Evolutionary conservation across 2,329 filamentous ascomycete species (phyloP), one percentile per base, ranked within the genome.

Genomic region (Trichoderma cornu-damae): DNA sequence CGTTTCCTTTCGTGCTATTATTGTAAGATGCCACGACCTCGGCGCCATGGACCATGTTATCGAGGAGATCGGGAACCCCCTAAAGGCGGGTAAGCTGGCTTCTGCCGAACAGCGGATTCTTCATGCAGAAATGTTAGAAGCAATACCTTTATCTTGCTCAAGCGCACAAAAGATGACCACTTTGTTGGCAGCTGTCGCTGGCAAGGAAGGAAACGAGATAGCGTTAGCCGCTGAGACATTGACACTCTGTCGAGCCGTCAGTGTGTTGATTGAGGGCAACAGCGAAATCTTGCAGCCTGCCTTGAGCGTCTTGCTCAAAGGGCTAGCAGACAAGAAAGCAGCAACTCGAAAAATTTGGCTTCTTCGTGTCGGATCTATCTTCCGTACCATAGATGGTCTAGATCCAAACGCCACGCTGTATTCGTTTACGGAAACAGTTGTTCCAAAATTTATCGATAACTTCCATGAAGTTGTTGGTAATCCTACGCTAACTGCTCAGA

Each of bases 181-280:
- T 49, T 83, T 82, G 6, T 78, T 97, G 59, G 83, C 87, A 6
- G 73, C 83, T 16, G 77, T 90, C 12, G 85, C 88, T 16, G 74
- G 81, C 6, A 96, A 96, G 67, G 94, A 99, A 73, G 86, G 91
- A 6, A 97, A 95, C 65, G 94, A 99, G 70, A 75, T 80, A 34
- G 92, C 92, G 40, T 76, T 96, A 24, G 79, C 83, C 40, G 85
- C 89, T 8, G 90, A 96, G 70, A 84, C 91, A 6, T 79, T 79
- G 32, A 82, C 89, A 4, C 78, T 97, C 56, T 80, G 84, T 53
- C 81, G 81, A 59, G 87, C 89, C 64, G 74, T 87, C 32, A 73
- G 75, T 9, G 82, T 81, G 66, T 77, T 88, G 35, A 68, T 96
- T 14, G 72, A 79, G n/a, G 77, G 83, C 26, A 81, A 77, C 22